phyloP scores from a whole-genome alignment of 176 grass and related monocot genomes.

The Musa beccarii region DNA sequence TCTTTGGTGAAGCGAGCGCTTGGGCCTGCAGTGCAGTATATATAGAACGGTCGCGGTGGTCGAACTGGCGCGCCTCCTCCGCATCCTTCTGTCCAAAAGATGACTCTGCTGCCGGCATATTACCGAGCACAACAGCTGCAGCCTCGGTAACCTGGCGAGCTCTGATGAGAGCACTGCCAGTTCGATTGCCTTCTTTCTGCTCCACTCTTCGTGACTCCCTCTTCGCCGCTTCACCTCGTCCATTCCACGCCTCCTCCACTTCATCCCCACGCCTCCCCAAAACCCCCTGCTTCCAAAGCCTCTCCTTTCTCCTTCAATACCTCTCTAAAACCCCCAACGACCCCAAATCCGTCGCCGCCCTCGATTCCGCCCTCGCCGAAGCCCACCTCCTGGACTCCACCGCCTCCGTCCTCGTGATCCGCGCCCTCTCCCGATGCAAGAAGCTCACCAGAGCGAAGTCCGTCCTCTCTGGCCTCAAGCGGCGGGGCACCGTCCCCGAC shows the following conservation, averaged over 20 bases:
- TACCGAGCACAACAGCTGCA: background rate
- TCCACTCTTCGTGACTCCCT: background rate
- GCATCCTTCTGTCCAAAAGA: too few relatives aligned
- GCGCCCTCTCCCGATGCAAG: slow-evolving; percentile 3
- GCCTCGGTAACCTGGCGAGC: too few relatives aligned
- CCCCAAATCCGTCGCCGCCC: background rate
- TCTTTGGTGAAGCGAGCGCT: too few relatives aligned
- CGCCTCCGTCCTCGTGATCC: slow-evolving; percentile 16
- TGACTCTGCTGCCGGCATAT: background rate
- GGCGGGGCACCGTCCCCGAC: background rate
- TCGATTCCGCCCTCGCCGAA: slow-evolving; percentile 2
- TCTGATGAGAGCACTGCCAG: background rate
- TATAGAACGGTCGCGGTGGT: background rate
- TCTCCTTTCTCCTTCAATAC: background rate
- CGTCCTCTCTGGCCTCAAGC: background rate
- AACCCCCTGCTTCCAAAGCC: background rate
- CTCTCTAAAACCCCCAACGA: background rate
- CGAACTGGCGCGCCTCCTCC: too few relatives aligned
- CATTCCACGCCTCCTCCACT: background rate
- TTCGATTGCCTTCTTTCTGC: background rate
- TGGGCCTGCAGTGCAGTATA: background rate
- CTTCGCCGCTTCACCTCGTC: background rate
- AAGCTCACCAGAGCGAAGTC: slow-evolving; percentile 10
- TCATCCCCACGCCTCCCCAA: background rate
- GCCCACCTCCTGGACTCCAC: slow-evolving; percentile 10